phyloP scores from a whole-genome alignment of 108 stramenopile species.

The Schizochytrium sp. region DNA sequence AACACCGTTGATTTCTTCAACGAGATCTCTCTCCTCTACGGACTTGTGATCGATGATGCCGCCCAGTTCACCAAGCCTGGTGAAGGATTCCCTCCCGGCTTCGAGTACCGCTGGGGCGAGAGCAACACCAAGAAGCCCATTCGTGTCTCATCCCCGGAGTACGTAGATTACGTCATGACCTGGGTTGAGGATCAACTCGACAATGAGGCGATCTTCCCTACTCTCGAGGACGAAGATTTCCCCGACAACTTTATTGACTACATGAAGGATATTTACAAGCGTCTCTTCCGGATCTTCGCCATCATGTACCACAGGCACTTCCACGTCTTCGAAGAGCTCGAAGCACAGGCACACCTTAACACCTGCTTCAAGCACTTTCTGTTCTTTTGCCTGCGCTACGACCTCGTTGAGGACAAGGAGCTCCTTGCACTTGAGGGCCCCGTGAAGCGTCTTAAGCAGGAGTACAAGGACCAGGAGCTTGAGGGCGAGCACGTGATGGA shows the following conservation, averaged over 20 bases:
- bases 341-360: slow-evolving; percentile 76
- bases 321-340: slow-evolving; percentile 69
- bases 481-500: neutral
- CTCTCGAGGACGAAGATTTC: slow-evolving; percentile 50
- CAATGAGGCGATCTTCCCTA: slow-evolving; percentile 68
- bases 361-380: slow-evolving; percentile 81
- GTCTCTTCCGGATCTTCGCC: slow-evolving; percentile 76
- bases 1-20: slow-evolving; percentile 79
- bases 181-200: slow-evolving; percentile 79
- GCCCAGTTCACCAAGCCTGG: slow-evolving; percentile 57
- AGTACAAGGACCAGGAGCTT: slow-evolving; percentile 33
- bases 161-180: slow-evolving; percentile 76
- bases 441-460: slow-evolving; percentile 24
- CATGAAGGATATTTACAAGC: slow-evolving; percentile 71
- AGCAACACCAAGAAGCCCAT: slow-evolving; percentile 12
- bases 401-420: slow-evolving; percentile 67
- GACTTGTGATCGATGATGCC: slow-evolving; percentile 66
- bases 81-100: slow-evolving; percentile 63
- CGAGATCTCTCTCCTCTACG: slow-evolving; percentile 74
- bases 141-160: slow-evolving; percentile 67
- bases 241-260: slow-evolving; percentile 70
- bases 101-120: slow-evolving; percentile 69
- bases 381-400: slow-evolving; percentile 73
- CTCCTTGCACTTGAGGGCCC: slow-evolving; percentile 33
- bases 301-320: slow-evolving; percentile 76